Evolutionary conservation across 2,329 filamentous ascomycete species (phyloP), one percentile per base, ranked within the genome.

Genomic region (Exophiala sideris): DNA sequence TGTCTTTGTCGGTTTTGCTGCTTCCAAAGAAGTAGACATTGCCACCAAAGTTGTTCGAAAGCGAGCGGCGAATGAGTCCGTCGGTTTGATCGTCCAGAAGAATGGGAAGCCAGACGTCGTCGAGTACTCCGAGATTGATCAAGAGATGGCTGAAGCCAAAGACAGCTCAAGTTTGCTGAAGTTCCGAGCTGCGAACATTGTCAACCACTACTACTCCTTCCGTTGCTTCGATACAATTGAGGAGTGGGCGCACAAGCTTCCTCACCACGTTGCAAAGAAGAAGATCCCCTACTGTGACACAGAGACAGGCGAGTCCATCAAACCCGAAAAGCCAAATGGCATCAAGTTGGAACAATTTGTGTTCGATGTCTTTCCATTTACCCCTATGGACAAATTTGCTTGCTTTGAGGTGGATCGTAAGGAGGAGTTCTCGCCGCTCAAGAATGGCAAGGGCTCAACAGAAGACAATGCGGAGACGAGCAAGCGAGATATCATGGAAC

Each of bases 261-360:
- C 92, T 12, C 94, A 97, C 73, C 94, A 99, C 78, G 86, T 99
- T 60, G 94, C 94, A 41, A 85, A 88, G 72, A 99, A 99, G 87
- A 99, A 99, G 88, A 99, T 99, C 59, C 91, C 92, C 9, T 86
- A 83, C 69, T 81, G 89, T 62, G 85, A 96, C 69, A 80, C 86
- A 11, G 79, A 87, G 68, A 86, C 81, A 32, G 91, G 91, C 60
- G 85, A 89, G 71, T 83, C 83, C 0, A 78, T 96, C 72, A 96
- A 96, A 81, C 91, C 92, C 2, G 85, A 91, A 71, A 94, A 91
- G 77, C 90, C 94, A 61, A 99, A 99, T 69, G 94, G 94, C 63
- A 91, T 99, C 81, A 99, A 99, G 80, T 83, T 99, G 36, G 94
- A 99, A 80, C 94, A 97, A 74, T 99, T 97, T 66, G 91, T 99